Conservation (phyloP, 2,329 filamentous ascomycete species). For the Falciphora oryzae region DNA sequence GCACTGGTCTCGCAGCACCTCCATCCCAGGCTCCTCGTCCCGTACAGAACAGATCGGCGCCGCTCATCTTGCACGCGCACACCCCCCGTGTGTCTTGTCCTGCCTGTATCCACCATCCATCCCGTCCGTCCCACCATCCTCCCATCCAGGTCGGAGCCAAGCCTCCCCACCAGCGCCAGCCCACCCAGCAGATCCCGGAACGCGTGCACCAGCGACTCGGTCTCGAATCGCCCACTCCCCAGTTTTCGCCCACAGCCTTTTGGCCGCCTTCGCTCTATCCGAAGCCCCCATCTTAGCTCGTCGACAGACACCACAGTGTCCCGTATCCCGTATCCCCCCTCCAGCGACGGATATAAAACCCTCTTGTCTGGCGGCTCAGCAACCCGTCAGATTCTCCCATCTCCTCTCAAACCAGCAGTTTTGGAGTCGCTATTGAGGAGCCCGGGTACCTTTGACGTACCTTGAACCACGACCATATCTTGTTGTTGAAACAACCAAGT, state of each 20-base stretch:
- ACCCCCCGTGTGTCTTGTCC: background rate
- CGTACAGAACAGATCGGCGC: background rate
- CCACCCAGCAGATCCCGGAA: constrained; percentile 5
- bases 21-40: too few species aligned
- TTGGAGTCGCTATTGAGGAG: constrained; percentile 32
- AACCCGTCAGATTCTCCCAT: constrained; percentile 14
- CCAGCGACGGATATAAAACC: constrained; percentile 2
- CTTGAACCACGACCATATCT: constrained; percentile 11
- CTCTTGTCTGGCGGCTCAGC: constrained; percentile 2
- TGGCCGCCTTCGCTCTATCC: constrained; percentile 6
- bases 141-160: background rate
- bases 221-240: constrained; percentile 9
- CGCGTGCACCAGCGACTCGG: constrained; percentile 4
- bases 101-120: background rate
- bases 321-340: background rate
- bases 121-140: background rate
- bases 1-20: too few species aligned
- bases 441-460: constrained; percentile 24
- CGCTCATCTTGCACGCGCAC: background rate
- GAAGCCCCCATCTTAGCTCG: background rate
- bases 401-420: constrained; percentile 18
- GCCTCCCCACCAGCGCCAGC: background rate
- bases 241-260: constrained; percentile 1
- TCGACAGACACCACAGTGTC: background rate
- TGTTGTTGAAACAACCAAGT: background rate